Evolutionary conservation across 1,284 basidiomycete species (phyloP).

Genomic region (Fomitopsis schrenkii): DNA sequence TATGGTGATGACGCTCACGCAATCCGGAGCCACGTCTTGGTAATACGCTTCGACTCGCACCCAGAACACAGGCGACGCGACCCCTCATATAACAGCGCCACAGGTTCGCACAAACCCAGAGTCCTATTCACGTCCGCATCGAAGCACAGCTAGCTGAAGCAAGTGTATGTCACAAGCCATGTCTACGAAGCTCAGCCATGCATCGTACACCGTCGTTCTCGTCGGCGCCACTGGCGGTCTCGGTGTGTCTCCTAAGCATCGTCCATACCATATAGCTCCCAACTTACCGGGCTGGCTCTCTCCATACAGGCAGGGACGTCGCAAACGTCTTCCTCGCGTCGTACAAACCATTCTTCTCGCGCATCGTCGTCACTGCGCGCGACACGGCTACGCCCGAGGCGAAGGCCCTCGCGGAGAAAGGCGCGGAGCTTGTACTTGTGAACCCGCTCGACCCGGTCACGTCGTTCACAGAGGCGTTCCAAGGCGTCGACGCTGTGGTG

Average conservation of each 20-base stretch:
- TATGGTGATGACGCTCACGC: background rate
- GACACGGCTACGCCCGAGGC: conserved; percentile 18
- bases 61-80: background rate
- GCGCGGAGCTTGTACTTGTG: conserved; percentile 19
- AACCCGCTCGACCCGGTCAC: conserved; percentile 7
- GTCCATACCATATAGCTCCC: background rate
- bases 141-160: background rate
- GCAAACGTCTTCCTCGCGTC: conserved; percentile 17
- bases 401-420: conserved; percentile 18
- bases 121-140: background rate
- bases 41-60: background rate
- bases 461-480: conserved; percentile 16
- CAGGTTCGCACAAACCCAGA: too few species aligned
- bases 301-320: conserved; percentile 11
- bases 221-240: conserved; percentile 25
- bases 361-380: conserved; percentile 21
- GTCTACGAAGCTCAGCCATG: conserved; percentile 15
- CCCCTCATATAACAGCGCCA: background rate
- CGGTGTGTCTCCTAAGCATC: conserved; percentile 14
- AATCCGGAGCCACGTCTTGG: background rate
- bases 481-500: conserved; percentile 24
- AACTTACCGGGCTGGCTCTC: too few species aligned
- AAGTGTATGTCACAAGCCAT: conserved; percentile 17
- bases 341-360: conserved; percentile 20
- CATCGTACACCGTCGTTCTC: conserved; percentile 20